A percentile compares a stretch with the other conserved stretches of the same genome.
These are phyloP conservation scores for Candida tallmaniae DNA, from an alignment of 805 yeast genomes.

Conservation along the genomic window DNA sequence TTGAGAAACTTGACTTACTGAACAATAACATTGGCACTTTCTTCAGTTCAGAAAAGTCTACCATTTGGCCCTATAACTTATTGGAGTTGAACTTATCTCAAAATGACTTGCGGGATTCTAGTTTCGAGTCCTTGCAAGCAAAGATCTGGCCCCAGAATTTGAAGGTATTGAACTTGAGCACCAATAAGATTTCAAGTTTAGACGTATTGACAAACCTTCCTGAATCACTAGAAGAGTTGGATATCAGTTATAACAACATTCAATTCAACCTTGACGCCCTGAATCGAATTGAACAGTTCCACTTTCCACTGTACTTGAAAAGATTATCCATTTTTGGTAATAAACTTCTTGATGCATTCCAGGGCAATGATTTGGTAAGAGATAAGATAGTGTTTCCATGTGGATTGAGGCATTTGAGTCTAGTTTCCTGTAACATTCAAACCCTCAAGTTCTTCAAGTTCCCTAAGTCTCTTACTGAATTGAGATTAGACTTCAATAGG, in stretches of 20 bases:
- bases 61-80: constrained; percentile 2
- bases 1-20: constrained; percentile 28
- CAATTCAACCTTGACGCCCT: not conserved
- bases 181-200: constrained; percentile 6
- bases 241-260: not conserved
- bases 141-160: constrained; percentile 10
- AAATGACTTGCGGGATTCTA: not conserved
- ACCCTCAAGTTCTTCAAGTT: constrained; percentile 18
- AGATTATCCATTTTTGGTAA: not conserved
- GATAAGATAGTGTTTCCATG: constrained; percentile 5
- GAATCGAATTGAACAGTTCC: constrained; percentile 1
- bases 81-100: constrained; percentile 2
- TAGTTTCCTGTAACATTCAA: constrained; percentile 10
- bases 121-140: not conserved
- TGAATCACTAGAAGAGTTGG: constrained; percentile 1
- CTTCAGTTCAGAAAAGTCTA: constrained; percentile 8
- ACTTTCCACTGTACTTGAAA: constrained; percentile 1
- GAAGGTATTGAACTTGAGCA: constrained; percentile 8
- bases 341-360: not conserved
- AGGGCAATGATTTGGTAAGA: too few relatives aligned
- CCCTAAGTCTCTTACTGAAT: constrained; percentile 20
- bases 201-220: constrained; percentile 7
- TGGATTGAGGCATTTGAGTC: constrained; percentile 1
- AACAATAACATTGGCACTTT: constrained; percentile 15
- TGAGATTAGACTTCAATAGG: constrained; percentile 23